A percentile compares a stretch with the other conserved stretches of the same genome.
These are phyloP conservation scores for Blastobotrys buckinghamii DNA, from an alignment of 1,139 yeast genomes.

Conservation along the genomic window DNA sequence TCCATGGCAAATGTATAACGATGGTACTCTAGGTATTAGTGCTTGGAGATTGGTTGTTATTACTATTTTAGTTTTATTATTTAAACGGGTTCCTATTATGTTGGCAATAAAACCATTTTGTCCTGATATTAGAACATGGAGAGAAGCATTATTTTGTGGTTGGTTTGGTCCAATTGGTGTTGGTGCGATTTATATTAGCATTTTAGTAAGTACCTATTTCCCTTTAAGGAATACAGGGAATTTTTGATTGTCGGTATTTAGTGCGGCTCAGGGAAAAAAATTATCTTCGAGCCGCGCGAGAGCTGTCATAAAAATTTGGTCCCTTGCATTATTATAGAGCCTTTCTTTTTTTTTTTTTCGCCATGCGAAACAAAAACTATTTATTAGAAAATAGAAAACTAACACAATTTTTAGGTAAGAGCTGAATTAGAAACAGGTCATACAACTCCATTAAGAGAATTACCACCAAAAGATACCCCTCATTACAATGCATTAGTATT, in stretches of 20 bases:
- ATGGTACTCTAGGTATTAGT: slow-evolving; percentile 56
- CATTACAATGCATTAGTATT: slow-evolving; percentile 66
- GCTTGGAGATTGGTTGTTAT: slow-evolving; percentile 82
- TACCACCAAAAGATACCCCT: slow-evolving; percentile 50
- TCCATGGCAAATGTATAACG: slow-evolving; percentile 86
- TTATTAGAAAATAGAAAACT: not conserved
- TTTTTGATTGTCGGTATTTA: not conserved
- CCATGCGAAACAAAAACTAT: too few species aligned
- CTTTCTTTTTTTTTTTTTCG: too few species aligned
- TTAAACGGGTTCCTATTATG: slow-evolving; percentile 87
- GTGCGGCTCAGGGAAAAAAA: too few species aligned
- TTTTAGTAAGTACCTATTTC: slow-evolving; percentile 41
- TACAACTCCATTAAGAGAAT: slow-evolving; percentile 52
- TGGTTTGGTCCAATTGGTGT: slow-evolving; percentile 99
- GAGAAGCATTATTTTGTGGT: slow-evolving; percentile 93
- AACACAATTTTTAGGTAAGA: slow-evolving; percentile 37
- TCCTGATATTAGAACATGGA: slow-evolving; percentile 93
- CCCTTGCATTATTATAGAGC: not conserved
- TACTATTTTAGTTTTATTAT: slow-evolving; percentile 75
- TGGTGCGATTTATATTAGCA: slow-evolving; percentile 89
- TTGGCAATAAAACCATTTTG: slow-evolving; percentile 68
- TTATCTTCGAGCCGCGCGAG: too few species aligned
- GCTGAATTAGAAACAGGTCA: slow-evolving; percentile 65
- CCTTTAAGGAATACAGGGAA: too few species aligned
- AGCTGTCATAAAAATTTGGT: not conserved